These are phyloP conservation scores for Colletotrichum chrysophilum DNA, from an alignment of 2,329 filamentous ascomycete species.

Conservation along the genomic window DNA sequence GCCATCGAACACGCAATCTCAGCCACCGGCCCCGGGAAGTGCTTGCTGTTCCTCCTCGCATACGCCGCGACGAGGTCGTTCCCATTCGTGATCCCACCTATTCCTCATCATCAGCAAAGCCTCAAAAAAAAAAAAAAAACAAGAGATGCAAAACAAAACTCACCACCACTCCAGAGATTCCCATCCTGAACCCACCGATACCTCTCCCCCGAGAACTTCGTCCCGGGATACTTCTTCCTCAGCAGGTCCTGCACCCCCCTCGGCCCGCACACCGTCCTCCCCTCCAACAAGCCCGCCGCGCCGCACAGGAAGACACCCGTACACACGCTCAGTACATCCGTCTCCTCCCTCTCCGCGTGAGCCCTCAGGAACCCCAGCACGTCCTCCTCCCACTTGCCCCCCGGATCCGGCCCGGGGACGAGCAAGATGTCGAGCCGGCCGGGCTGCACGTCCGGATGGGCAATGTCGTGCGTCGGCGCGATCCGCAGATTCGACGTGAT, in stretches of 20 bases:
- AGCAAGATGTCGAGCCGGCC: slow-evolving; percentile 56
- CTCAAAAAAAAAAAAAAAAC: too few species aligned
- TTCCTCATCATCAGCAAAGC: neutral
- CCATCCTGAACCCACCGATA: slow-evolving; percentile 57
- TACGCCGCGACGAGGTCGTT: slow-evolving; percentile 62
- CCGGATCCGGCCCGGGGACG: slow-evolving; percentile 55
- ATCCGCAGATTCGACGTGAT: slow-evolving; percentile 46
- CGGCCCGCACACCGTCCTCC: slow-evolving; percentile 52
- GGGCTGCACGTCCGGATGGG: slow-evolving; percentile 51
- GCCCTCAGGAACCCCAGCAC: slow-evolving; percentile 46
- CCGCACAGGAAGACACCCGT: slow-evolving; percentile 55
- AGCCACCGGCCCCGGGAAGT: slow-evolving; percentile 47
- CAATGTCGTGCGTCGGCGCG: slow-evolving; percentile 47
- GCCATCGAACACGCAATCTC: slow-evolving; percentile 49
- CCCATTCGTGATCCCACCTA: slow-evolving; percentile 61
- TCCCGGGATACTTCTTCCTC: slow-evolving; percentile 39
- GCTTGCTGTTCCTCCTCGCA: slow-evolving; percentile 42
- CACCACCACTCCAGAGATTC: slow-evolving; percentile 60
- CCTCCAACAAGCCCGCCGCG: slow-evolving; percentile 52
- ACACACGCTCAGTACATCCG: slow-evolving; percentile 58
- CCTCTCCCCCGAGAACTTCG: slow-evolving; percentile 49
- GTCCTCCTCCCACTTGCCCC: slow-evolving; percentile 31
- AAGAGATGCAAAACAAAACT: slow-evolving; percentile 24
- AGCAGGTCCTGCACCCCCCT: slow-evolving; percentile 46
- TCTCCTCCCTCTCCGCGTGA: slow-evolving; percentile 40